A percentile compares a stretch with the other conserved stretches of the same genome.
Conservation (phyloP, 202 grass and related monocot genomes). For the Panicum hallii region DNA sequence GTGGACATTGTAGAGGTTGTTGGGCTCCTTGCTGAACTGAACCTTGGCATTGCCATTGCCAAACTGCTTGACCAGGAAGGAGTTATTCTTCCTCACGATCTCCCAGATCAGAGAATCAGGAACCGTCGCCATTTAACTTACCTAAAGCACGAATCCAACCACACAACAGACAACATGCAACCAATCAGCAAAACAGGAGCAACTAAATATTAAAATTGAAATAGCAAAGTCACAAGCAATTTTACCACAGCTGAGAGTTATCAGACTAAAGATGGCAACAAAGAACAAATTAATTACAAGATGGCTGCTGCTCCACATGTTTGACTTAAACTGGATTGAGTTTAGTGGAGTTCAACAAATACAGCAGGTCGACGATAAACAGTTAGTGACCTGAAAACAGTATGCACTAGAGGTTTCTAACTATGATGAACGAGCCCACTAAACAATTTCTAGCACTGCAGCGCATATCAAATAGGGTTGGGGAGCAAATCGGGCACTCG, state of each 20-base stretch:
- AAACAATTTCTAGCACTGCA: too few relatives aligned
- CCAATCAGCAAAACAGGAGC: background rate
- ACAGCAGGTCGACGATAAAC: too few relatives aligned
- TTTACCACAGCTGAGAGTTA: background rate
- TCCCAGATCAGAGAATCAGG: slow-evolving; percentile 80
- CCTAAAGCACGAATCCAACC: slow-evolving; percentile 19
- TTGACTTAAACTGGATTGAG: too few relatives aligned
- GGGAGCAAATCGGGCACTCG: too few relatives aligned
- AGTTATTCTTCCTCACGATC: slow-evolving; percentile 89
- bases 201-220: background rate
- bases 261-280: background rate
- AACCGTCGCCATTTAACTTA: slow-evolving; percentile 67
- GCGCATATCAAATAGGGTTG: too few relatives aligned
- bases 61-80: slow-evolving; percentile 86
- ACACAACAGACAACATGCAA: background rate
- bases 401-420: too few relatives aligned
- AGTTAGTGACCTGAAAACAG: too few relatives aligned
- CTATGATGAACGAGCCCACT: too few relatives aligned
- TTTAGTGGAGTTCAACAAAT: too few relatives aligned
- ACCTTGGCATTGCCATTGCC: slow-evolving; percentile 88
- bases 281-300: background rate
- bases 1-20: slow-evolving; percentile 90
- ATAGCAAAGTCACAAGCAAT: background rate
- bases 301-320: background rate
- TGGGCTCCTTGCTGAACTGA: slow-evolving; percentile 94